Evolutionary conservation across 2,329 filamentous ascomycete species (phyloP).

Genomic region (Aspergillus brasiliensis): DNA sequence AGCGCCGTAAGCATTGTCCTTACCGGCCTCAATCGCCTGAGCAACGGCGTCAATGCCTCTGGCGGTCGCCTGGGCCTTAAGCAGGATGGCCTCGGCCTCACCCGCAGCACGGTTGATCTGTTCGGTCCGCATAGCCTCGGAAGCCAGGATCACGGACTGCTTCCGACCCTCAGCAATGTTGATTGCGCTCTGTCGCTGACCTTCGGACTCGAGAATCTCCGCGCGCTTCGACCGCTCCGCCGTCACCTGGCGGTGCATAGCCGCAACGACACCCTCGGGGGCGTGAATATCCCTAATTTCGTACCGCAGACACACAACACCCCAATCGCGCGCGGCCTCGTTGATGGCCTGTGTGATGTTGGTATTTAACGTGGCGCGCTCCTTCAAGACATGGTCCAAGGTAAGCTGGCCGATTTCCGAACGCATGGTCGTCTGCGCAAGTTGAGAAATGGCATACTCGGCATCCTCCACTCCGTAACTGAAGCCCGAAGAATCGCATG

Average conservation of each 20-base stretch:
- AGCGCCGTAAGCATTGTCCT: conserved; percentile 75
- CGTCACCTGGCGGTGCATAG: conserved; percentile 98
- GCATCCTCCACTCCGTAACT: conserved; percentile 98
- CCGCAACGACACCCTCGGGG: conserved; percentile 86
- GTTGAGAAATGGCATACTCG: conserved; percentile 96
- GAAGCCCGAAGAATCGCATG: not conserved
- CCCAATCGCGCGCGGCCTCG: conserved; percentile 95
- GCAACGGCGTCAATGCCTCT: conserved; percentile 85
- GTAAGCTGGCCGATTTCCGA: conserved; percentile 96
- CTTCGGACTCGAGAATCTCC: conserved; percentile 95
- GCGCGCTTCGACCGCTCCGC: conserved; percentile 96
- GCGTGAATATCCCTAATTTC: conserved; percentile 99
- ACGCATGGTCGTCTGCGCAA: conserved; percentile 98
- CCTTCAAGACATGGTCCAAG: conserved; percentile 95
- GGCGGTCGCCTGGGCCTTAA: conserved; percentile 85
- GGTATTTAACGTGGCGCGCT: conserved; percentile 91
- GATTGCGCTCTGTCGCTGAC: conserved; percentile 95
- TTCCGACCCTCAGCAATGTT: conserved; percentile 98
- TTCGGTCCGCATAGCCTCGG: conserved; percentile 85
- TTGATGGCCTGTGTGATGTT: conserved; percentile 99
- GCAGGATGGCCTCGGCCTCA: conserved; percentile 88
- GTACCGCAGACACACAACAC: conserved; percentile 92
- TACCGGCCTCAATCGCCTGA: conserved; percentile 70
- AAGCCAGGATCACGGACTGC: conserved; percentile 94
- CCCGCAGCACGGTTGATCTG: conserved; percentile 90